Evolutionary conservation across 73 alveolate genomes (phyloP), one percentile per base, ranked within the genome.

Genomic region (Uronychia binucleata): DNA sequence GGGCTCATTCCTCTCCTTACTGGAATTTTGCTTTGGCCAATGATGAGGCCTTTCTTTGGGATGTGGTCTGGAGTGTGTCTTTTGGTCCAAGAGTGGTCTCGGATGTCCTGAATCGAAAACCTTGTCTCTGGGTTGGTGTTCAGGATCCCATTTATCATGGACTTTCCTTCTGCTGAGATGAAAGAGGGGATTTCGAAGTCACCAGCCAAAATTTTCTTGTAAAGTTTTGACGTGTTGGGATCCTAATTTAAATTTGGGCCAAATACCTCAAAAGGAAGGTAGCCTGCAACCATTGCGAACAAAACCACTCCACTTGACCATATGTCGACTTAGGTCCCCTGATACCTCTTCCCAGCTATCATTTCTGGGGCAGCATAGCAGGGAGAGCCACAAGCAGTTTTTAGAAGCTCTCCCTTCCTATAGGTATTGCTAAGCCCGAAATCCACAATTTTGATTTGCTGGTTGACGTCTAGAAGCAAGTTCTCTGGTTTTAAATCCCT

Each of bases 281-380:
- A 91, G 33, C 96, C 96, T 30, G 92, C 86, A 67, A 91, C 88
- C 96, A 91, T 91, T 57, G 96, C 96, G 76, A 77, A 91, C 30
- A 91, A 74, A 1, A 91, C 89, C 26, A 91, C 93, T 27, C 96
- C 96, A 31, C 95, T 79, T 75, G 90, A 75, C 96, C 96, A 91
- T 34, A 91, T 59, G 80, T 91, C 96, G 13, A 84, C 86, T 26
- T 85, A 84, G 33, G 89, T 57, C 28, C 96, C 96, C 31, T 91
- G 82, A 80, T 91, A 91, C 74, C 81, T 82, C 57, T 91, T 88
- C n/a, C 96, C 96, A 59, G 93, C 93, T 0, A 91, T 91, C 93
- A 91, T 91, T 80, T 90, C 98, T 0, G 98, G 98, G 14, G 98
- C 98, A 0, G 98, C 98, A 87, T 93, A 95, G 33, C 98, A 95